Evolutionary conservation across 768 basidiomycete species (phyloP).

Genomic region (Termitomyces sp.): DNA sequence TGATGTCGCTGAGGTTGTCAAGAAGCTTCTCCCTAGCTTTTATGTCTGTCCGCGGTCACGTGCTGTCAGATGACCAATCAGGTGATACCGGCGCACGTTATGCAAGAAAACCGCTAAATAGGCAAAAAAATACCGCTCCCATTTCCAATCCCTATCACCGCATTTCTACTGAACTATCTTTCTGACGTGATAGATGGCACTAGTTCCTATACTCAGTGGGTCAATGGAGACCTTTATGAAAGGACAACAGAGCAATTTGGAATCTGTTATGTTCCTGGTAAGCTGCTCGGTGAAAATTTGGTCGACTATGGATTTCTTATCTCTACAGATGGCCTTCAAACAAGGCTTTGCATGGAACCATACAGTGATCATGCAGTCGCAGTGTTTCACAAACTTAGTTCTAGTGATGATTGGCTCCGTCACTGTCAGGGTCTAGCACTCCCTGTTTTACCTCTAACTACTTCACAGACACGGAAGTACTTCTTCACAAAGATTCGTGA

Average conservation of each 20-base stretch:
- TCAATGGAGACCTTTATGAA: constrained; percentile 23
- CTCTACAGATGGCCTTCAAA: background rate
- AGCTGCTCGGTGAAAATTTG: background rate
- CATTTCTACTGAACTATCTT: constrained; percentile 18
- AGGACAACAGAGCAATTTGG: constrained; percentile 16
- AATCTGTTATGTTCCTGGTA: constrained; percentile 21
- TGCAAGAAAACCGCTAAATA: too few relatives aligned
- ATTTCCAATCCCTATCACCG: too few relatives aligned
- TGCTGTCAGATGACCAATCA: too few relatives aligned
- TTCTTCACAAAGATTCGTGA: background rate
- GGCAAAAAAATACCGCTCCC: too few relatives aligned
- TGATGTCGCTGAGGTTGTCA: too few relatives aligned
- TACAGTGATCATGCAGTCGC: background rate
- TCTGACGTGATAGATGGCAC: constrained; percentile 14
- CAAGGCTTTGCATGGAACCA: background rate
- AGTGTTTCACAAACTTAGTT: constrained; percentile 5
- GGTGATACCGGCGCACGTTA: too few relatives aligned
- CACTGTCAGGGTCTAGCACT: constrained; percentile 17
- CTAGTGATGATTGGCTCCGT: constrained; percentile 15
- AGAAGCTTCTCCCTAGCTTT: too few relatives aligned
- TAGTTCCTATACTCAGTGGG: constrained; percentile 17
- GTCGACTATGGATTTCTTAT: background rate
- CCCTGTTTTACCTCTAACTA: constrained; percentile 19
- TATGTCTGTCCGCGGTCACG: too few relatives aligned
- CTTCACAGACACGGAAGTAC: constrained; percentile 11